Evolutionary conservation across 2,329 filamentous ascomycete species (phyloP).

Genomic region (Orbilia brochopaga): DNA sequence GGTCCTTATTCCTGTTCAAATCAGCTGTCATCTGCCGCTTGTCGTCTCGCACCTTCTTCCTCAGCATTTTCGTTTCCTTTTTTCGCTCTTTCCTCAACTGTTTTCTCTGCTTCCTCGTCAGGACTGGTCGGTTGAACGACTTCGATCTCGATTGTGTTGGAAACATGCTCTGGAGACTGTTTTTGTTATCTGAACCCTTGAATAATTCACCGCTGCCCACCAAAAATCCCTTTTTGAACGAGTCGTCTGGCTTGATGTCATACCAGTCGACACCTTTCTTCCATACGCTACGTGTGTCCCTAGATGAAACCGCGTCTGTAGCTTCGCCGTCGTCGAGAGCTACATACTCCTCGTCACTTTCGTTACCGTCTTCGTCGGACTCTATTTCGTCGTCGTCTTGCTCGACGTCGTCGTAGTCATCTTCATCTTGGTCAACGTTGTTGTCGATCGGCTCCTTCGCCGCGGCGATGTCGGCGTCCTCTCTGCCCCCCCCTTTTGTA

Average conservation of each 20-base stretch:
- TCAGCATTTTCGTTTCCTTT: conserved; percentile 2
- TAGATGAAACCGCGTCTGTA: no score
- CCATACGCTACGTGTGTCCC: no score
- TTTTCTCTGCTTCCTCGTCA: conserved; percentile 37
- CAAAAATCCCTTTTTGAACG: not conserved
- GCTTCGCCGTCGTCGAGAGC: not conserved
- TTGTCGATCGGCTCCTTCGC: not conserved
- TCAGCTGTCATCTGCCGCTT: not conserved
- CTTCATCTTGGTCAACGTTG: not conserved
- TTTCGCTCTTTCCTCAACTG: conserved; percentile 21
- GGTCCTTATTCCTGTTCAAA: conserved; percentile 16
- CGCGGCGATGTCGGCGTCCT: no score
- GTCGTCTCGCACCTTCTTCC: conserved; percentile 37
- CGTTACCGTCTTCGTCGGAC: not conserved
- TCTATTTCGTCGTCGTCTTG: not conserved
- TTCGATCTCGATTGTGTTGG: not conserved
- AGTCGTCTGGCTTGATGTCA: conserved; percentile 4
- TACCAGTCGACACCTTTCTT: conserved; percentile 13
- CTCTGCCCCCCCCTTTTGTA: no score
- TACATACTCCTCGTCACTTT: no score
- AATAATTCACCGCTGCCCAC: no score
- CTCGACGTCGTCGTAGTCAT: not conserved
- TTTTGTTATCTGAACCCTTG: no score
- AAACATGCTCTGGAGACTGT: not conserved
- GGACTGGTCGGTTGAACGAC: not conserved